Evolutionary conservation across 2,329 filamentous ascomycete species (phyloP).

Genomic region (Penicillium sclerotiorum): DNA sequence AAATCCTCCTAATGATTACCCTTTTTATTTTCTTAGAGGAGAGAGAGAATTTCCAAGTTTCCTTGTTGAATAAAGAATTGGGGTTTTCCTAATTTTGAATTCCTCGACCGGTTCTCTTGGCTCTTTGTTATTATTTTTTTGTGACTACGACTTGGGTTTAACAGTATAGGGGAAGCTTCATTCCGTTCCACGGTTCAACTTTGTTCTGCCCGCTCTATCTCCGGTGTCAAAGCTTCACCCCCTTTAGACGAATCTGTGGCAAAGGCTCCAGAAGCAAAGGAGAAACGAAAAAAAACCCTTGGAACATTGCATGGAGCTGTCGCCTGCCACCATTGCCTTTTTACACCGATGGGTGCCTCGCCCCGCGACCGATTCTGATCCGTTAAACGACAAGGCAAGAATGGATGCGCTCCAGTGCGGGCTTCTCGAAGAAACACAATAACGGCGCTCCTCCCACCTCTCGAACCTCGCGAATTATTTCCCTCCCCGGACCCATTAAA

Average conservation of each 20-base stretch:
- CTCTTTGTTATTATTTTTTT: background rate
- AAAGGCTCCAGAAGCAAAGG: background rate
- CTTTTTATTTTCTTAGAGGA: background rate
- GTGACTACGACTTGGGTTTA: background rate
- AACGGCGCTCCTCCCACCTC: slow-evolving; percentile 4
- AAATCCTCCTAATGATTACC: background rate
- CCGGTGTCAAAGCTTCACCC: background rate
- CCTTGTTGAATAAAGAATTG: background rate
- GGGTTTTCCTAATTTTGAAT: background rate
- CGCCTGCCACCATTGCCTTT: background rate
- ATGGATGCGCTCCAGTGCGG: slow-evolving; percentile 37
- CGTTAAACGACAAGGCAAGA: slow-evolving; percentile 23
- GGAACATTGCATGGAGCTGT: background rate
- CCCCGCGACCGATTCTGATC: slow-evolving; percentile 14
- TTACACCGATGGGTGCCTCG: slow-evolving; percentile 11
- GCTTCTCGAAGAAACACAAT: slow-evolving; percentile 33
- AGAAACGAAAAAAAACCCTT: background rate
- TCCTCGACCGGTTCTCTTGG: background rate
- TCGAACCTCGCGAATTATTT: background rate
- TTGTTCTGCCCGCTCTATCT: background rate
- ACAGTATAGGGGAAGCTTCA: background rate
- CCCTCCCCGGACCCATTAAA: background rate
- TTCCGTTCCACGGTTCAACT: slow-evolving; percentile 5
- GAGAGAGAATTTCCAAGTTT: no score
- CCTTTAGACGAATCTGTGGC: background rate